A percentile compares a stretch with the other conserved stretches of the same genome.
Conservation (phyloP, 2,329 filamentous ascomycete species). For the Curvularia verruculosa region DNA sequence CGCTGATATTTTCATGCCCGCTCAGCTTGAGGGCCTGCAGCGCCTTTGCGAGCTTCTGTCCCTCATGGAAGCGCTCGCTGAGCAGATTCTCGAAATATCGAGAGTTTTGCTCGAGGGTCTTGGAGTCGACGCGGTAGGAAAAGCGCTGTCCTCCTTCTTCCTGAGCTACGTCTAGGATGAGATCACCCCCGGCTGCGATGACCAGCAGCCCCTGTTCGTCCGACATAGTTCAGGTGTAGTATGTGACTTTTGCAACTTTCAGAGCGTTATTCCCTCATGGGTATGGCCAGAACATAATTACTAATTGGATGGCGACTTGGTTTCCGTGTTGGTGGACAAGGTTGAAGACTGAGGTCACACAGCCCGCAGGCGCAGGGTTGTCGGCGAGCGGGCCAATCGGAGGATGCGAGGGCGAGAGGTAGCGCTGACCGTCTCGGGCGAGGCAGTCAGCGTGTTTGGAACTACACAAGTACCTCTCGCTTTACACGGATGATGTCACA, state of each 20-base stretch:
- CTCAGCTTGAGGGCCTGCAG: slow-evolving; percentile 58
- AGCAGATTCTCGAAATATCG: slow-evolving; percentile 74
- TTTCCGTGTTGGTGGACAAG: slow-evolving; percentile 10
- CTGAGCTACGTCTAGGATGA: slow-evolving; percentile 71
- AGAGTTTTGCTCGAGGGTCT: slow-evolving; percentile 64
- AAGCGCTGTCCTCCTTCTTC: slow-evolving; percentile 63
- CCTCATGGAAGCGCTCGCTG: slow-evolving; percentile 69
- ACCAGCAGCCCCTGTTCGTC: slow-evolving; percentile 51
- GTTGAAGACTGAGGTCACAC: slow-evolving; percentile 18
- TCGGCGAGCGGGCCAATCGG: slow-evolving; percentile 9
- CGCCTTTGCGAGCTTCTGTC: slow-evolving; percentile 59
- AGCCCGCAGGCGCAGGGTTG: slow-evolving; percentile 14
- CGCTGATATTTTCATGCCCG: slow-evolving; percentile 55
- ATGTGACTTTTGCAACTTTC: slow-evolving; percentile 7
- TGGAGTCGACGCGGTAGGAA: slow-evolving; percentile 66
- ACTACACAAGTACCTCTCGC: too few species aligned
- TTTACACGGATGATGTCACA: too few species aligned
- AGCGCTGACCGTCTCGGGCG: background rate
- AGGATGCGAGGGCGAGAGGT: slow-evolving; percentile 3
- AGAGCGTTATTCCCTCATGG: slow-evolving; percentile 48
- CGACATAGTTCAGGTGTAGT: slow-evolving; percentile 27
- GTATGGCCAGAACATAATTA: slow-evolving; percentile 58
- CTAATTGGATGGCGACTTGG: slow-evolving; percentile 19
- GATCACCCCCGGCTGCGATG: slow-evolving; percentile 65
- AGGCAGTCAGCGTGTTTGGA: slow-evolving; percentile 1